Base-by-base conservation (phyloP, 306 rosid genomes). In the Ammopiptanthus mongolicus region DNA sequence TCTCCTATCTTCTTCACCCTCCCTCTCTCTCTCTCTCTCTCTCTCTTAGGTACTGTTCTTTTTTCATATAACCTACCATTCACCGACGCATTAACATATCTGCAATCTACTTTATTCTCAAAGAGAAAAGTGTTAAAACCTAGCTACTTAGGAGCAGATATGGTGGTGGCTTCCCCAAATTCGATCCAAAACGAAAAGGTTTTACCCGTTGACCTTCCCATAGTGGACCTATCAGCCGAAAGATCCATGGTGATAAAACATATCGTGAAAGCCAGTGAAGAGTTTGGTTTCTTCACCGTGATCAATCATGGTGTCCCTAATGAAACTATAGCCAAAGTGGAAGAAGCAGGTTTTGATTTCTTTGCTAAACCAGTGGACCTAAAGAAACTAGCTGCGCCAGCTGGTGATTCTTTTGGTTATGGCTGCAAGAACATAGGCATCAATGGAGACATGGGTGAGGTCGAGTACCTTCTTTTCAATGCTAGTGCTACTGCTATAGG, bases 401-500 rank as follows among this genome's bases (percentile, higher is more conserved):
- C 44, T 0, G 66, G 78, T 18, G 53, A 29, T 2, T 89, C 89
- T 3, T 73, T 86, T 23, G 89, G 91, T 3, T 92, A 92, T 78
- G 97, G 97, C 11, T 64, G 78, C 88, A 90, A 84, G 81, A 88
- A 59, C 87, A 92, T 92, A 1, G 97, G 97, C 28, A 41, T 79
- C 69, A 92, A 78, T 77, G 97, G 97, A 14, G 96, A 90, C 51
- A 67, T 70, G 51, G 97, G 97, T 39, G 97, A 92, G 68, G 65
- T 92, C 3, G 97, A 92, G 61, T 92, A 88, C 67, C 91, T 92
- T 80, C 71, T 88, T 7, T 71, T 92, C 37, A 58, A 76, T 51
- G 57, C 88, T 13, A 67, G 62, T 77, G 71, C 85, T 72, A 48
- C 67, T 73, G 82, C 69, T 28, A 79, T 86, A 76, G 60, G 89